Base-by-base conservation (phyloP, 139 green algal species). In the Limnomonas spitsbergensis region DNA sequence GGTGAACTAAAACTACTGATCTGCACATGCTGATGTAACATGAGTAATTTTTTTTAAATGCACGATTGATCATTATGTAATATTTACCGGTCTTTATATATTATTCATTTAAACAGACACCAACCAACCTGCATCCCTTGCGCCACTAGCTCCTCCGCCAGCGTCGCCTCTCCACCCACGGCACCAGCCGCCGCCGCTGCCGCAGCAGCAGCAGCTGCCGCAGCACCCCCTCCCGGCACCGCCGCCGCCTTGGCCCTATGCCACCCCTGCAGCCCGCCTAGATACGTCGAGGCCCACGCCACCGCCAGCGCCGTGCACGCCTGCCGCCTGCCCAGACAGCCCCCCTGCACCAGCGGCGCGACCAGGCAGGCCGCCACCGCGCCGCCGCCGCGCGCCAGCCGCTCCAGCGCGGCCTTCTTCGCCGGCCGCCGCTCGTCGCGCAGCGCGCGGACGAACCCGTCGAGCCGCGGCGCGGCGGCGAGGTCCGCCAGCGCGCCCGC, bases 331-430 rank as follows among this genome's bases (percentile, higher is more conserved):
- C 47, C 47, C 47, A 61, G 47, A 20, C 47, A 61, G 20, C 14
- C 47, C 14, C 14, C 47, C 47, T 61, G 47, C 47, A 61, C 47
- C 14, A 61, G 20, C 20, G 47, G 14, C 20, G 47, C 14, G 47
- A 61, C 20, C 14, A 61, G 14, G 47, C 47, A 61, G 20, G 47
- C 20, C 14, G 47, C 14, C 14, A 61, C 47, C 14, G 20, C 14
- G 14, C 14, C 47, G 14, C 47, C 20, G 26, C 26, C n/a, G 9
- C 26, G 9, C 24, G 26, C 27, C 24, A 71, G n/a, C n/a, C 24
- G 9, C 61, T 71, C 61, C 61, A 71, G 61, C 9, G 61, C 9
- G 9, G 61, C 61, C n/a, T 71, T 71, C 61, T 71, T 71, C 6
- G 24, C 24, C 24, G 61, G 26, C 61, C n/a, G 9, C 61, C n/a